Conservation (phyloP, 305 asterid genomes). For the Plantago coronopus region DNA sequence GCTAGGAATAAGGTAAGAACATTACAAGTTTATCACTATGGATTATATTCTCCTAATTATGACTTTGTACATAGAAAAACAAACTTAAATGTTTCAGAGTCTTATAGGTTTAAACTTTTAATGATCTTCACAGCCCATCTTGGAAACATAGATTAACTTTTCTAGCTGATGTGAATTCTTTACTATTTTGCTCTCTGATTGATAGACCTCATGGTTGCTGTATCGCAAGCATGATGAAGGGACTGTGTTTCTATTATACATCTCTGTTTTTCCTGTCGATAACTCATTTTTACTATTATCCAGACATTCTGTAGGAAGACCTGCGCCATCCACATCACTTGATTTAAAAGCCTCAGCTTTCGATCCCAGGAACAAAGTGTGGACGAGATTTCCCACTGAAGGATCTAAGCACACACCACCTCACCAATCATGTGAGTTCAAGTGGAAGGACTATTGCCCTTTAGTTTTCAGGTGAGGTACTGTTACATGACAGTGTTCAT, state of each 20-base stretch:
- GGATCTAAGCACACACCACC: conserved; percentile 96
- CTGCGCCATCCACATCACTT: conserved; percentile 57
- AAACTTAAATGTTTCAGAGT: background rate
- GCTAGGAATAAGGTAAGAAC: conserved; percentile 79
- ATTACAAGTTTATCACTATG: background rate
- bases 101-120: background rate
- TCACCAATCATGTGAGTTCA: conserved; percentile 83
- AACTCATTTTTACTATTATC: conserved; percentile 33
- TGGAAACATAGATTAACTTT: too few relatives aligned
- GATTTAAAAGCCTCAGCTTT: conserved; percentile 65
- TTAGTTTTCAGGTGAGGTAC: conserved; percentile 76
- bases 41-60: background rate
- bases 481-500: background rate
- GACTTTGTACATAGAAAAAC: background rate
- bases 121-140: too few relatives aligned
- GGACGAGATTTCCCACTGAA: conserved; percentile 87
- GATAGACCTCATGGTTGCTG: too few relatives aligned
- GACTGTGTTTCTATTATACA: background rate
- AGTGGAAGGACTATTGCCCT: conserved; percentile 95
- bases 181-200: too few relatives aligned
- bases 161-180: too few relatives aligned
- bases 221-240: too few relatives aligned
- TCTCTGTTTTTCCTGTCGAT: conserved; percentile 8
- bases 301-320: conserved; percentile 89
- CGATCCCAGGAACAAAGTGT: conserved; percentile 65